These are phyloP conservation scores for Myochromella boudieri DNA, from an alignment of 768 basidiomycete species.

Conservation along the genomic window DNA sequence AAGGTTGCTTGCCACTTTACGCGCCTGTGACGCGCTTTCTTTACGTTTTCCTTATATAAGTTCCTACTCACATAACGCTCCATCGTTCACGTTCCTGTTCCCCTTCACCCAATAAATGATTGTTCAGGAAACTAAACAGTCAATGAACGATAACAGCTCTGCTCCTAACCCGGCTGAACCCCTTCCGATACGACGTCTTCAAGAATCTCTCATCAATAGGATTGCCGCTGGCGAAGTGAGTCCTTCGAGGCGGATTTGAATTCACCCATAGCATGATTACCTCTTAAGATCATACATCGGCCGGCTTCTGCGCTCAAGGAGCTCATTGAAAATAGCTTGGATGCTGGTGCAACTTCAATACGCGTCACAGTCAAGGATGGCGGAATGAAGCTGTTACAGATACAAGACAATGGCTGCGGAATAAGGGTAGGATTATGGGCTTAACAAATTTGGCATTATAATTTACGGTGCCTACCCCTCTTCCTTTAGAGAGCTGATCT, in stretches of 20 bases:
- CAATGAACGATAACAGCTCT: no score
- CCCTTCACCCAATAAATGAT: no score
- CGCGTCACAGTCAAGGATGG: slow-evolving; percentile 92
- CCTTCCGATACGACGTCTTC: slow-evolving; percentile 70
- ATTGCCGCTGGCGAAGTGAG: slow-evolving; percentile 81
- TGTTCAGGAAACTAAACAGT: no score
- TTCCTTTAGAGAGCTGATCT: slow-evolving; percentile 75
- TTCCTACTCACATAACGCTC: no score
- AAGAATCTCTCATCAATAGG: slow-evolving; percentile 84
- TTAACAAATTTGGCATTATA: not conserved
- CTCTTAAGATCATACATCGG: slow-evolving; percentile 46
- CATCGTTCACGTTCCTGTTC: no score
- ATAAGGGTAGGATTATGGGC: slow-evolving; percentile 60
- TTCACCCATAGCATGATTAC: no score
- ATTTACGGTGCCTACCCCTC: not conserved
- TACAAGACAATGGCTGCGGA: slow-evolving; percentile 95
- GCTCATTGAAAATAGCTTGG: slow-evolving; percentile 91
- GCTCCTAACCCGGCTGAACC: slow-evolving; percentile 42
- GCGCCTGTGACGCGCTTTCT: no score
- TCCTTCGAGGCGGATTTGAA: slow-evolving; percentile 3
- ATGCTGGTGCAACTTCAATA: slow-evolving; percentile 87
- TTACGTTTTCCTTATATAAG: no score
- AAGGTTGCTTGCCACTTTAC: no score
- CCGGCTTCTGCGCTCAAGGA: slow-evolving; percentile 97
- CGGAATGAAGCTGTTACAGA: slow-evolving; percentile 91